A percentile compares a stretch with the other conserved stretches of the same genome.
Evolutionary conservation across 1,139 yeast species (phyloP).

Genomic region (Debaryomyces sp.): DNA sequence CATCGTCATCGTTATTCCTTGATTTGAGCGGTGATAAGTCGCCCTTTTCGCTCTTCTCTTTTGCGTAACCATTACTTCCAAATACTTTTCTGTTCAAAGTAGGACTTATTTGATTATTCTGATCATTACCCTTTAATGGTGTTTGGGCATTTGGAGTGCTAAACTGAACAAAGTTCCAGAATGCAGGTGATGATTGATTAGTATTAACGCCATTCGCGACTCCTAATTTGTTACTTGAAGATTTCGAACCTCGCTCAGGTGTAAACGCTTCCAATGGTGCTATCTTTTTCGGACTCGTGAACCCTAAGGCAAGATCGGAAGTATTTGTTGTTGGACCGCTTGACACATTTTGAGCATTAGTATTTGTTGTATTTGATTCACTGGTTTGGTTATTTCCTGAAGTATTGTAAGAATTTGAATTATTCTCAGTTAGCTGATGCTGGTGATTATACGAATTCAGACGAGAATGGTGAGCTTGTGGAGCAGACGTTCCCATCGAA

Average conservation of each 20-base stretch:
- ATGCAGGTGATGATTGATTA: slow-evolving; percentile 67
- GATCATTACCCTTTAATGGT: slow-evolving; percentile 44
- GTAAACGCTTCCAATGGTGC: slow-evolving; percentile 79
- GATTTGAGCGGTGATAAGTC: slow-evolving; percentile 22
- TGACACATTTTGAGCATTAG: slow-evolving; percentile 11
- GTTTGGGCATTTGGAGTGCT: slow-evolving; percentile 65
- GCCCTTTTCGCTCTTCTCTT: slow-evolving; percentile 14
- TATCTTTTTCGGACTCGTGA: slow-evolving; percentile 57
- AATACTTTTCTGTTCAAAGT: slow-evolving; percentile 36
- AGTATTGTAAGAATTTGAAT: slow-evolving; percentile 14
- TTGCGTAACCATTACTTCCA: slow-evolving; percentile 6
- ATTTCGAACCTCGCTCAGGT: slow-evolving; percentile 71
- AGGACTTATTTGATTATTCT: slow-evolving; percentile 42
- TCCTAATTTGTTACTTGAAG: slow-evolving; percentile 21
- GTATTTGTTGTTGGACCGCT: slow-evolving; percentile 21
- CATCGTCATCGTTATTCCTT: slow-evolving; percentile 10
- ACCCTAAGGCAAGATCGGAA: slow-evolving; percentile 40
- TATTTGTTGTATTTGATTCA: slow-evolving; percentile 18
- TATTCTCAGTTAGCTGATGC: slow-evolving; percentile 9
- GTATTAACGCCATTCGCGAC: slow-evolving; percentile 28
- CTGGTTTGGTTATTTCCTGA: slow-evolving; percentile 17
- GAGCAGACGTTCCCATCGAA: slow-evolving; percentile 17
- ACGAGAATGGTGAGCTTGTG: slow-evolving; percentile 28
- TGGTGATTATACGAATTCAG: slow-evolving; percentile 31
- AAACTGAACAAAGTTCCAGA: slow-evolving; percentile 79